A percentile compares a stretch with the other conserved stretches of the same genome.
Conservation (phyloP, 2,329 filamentous ascomycete genomes). For the Chaetomium sp. region DNA sequence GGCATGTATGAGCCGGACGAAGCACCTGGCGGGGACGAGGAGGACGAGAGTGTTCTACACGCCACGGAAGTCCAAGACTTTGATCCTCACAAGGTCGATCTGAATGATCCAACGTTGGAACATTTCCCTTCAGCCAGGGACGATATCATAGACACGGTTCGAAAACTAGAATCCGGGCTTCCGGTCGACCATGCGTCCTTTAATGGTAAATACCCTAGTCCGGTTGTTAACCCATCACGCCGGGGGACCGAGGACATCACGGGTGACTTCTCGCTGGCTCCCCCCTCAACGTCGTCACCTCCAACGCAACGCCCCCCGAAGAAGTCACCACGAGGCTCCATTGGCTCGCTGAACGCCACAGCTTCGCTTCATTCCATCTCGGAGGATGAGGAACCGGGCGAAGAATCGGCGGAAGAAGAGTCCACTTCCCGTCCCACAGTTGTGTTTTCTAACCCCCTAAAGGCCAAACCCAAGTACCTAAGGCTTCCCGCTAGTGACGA, state of each 20-base stretch:
- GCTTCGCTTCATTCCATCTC: constrained; percentile 51
- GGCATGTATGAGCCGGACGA: constrained; percentile 42
- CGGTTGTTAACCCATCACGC: constrained; percentile 41
- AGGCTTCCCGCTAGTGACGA: constrained; percentile 42
- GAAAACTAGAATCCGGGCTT: constrained; percentile 50
- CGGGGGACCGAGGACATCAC: constrained; percentile 43
- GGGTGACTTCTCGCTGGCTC: constrained; percentile 41
- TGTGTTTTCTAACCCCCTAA: constrained; percentile 39
- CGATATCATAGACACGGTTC: constrained; percentile 50
- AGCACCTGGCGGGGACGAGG: constrained; percentile 29
- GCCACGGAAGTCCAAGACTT: constrained; percentile 18
- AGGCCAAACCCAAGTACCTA: constrained; percentile 31
- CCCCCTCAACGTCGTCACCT: constrained; percentile 36
- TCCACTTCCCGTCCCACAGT: constrained; percentile 26
- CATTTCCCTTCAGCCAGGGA: constrained; percentile 50
- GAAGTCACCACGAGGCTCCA: constrained; percentile 35
- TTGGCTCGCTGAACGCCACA: constrained; percentile 39
- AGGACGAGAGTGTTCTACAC: constrained; percentile 29
- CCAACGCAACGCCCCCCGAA: constrained; percentile 35
- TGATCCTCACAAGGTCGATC: constrained; percentile 41
- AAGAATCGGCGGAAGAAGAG: constrained; percentile 24
- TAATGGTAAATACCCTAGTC: constrained; percentile 43
- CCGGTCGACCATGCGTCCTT: constrained; percentile 45
- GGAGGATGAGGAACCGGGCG: constrained; percentile 40
- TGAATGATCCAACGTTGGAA: constrained; percentile 53